phyloP scores from a whole-genome alignment of 2,329 filamentous ascomycete genomes.

The Claviceps monticola region DNA sequence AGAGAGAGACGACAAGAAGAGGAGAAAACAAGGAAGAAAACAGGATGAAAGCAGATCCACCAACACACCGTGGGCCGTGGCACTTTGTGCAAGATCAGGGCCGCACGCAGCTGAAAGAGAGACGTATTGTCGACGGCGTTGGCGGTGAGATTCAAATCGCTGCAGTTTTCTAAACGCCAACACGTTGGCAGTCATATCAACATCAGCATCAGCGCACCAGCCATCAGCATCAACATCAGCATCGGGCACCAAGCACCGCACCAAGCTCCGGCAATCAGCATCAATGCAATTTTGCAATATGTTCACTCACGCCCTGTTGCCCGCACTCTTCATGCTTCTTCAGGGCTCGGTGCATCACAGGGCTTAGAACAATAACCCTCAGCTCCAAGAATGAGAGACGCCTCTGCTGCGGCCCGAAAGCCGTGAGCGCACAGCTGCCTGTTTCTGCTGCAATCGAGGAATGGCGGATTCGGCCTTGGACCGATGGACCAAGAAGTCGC shows the following conservation, averaged over 20 bases:
- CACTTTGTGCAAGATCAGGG: neutral
- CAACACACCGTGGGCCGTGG: neutral
- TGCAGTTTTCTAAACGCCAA: neutral
- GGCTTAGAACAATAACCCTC: neutral
- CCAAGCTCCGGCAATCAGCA: no score
- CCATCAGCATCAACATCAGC: neutral
- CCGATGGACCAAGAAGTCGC: neutral
- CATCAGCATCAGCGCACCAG: neutral
- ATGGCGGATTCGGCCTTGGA: neutral
- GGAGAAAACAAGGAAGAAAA: neutral
- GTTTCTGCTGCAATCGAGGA: neutral
- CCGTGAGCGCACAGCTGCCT: neutral
- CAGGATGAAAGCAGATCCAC: neutral
- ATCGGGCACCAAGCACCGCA: neutral
- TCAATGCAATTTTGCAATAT: neutral
- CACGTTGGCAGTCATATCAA: neutral
- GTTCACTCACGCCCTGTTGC: neutral
- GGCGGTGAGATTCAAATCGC: neutral
- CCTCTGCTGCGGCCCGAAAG: neutral
- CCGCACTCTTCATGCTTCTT: no score
- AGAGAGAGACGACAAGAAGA: no score
- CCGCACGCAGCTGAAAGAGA: neutral
- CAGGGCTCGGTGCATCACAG: neutral
- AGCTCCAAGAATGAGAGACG: neutral
- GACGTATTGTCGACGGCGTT: neutral